Percentiles rank a stretch among this genome's conserved stretches.
These are phyloP conservation scores for Cicer arietinum DNA, from an alignment of 306 rosid species.

Conservation along the genomic window DNA sequence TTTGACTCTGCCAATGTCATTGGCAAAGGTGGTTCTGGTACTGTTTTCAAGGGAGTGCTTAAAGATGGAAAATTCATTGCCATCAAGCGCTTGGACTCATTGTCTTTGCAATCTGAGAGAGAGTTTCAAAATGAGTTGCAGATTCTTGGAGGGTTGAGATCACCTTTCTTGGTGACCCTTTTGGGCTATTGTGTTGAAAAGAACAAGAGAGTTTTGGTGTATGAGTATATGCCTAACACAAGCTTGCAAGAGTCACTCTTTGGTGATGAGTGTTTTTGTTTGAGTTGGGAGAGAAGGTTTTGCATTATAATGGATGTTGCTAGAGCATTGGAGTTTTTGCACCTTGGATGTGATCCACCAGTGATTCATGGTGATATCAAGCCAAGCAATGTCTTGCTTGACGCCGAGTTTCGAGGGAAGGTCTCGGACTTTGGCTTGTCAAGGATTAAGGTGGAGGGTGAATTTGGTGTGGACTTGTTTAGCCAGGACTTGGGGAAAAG, in stretches of 20 bases:
- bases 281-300: slow-evolving; percentile 90
- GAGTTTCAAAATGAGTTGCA: slow-evolving; percentile 96
- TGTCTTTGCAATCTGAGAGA: slow-evolving; percentile 74
- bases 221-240: slow-evolving; percentile 85
- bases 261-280: slow-evolving; percentile 61
- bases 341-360: slow-evolving; percentile 91
- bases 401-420: slow-evolving; percentile 68
- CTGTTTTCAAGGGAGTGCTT: slow-evolving; percentile 84
- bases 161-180: slow-evolving; percentile 84
- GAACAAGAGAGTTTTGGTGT: slow-evolving; percentile 74
- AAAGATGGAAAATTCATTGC: slow-evolving; percentile 78
- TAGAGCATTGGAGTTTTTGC: slow-evolving; percentile 87
- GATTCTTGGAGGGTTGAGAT: slow-evolving; percentile 90
- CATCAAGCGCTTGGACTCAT: slow-evolving; percentile 70
- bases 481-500: slow-evolving; percentile 90
- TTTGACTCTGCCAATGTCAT: slow-evolving; percentile 74
- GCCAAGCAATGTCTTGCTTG: slow-evolving; percentile 91
- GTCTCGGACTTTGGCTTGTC: slow-evolving; percentile 90
- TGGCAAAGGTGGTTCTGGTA: slow-evolving; percentile 96
- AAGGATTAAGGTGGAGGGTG: slow-evolving; percentile 87
- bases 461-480: slow-evolving; percentile 84
- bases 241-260: slow-evolving; percentile 92
- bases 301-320: slow-evolving; percentile 75
- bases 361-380: slow-evolving; percentile 93
- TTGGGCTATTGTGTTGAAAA: slow-evolving; percentile 88